These are phyloP conservation scores for Vanrija sp. DNA, from an alignment of 1,284 basidiomycete genomes.

Conservation along the genomic window DNA sequence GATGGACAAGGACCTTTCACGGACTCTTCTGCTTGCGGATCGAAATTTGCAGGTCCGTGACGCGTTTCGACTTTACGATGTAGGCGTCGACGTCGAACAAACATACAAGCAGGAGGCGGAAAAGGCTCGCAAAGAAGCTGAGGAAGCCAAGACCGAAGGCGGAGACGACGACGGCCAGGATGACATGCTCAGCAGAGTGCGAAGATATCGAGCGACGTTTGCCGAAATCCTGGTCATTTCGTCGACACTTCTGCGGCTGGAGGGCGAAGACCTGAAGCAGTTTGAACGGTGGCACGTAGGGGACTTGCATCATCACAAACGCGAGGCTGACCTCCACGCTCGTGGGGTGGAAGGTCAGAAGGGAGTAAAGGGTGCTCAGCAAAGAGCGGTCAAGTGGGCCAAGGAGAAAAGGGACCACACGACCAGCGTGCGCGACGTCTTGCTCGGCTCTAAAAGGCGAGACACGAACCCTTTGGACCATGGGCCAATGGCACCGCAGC, in stretches of 20 bases:
- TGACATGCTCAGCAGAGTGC: slow-evolving; percentile 31
- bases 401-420: no score
- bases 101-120: neutral
- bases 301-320: slow-evolving; percentile 5
- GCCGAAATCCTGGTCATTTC: slow-evolving; percentile 47
- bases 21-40: slow-evolving; percentile 41
- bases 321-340: neutral
- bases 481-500: no score
- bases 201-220: slow-evolving; percentile 44
- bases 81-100: slow-evolving; percentile 1
- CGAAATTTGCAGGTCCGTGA: slow-evolving; percentile 44
- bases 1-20: slow-evolving; percentile 38
- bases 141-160: neutral
- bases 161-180: slow-evolving; percentile 3
- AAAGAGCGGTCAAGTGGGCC: no score
- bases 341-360: neutral
- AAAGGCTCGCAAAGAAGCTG: neutral
- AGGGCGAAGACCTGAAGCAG: slow-evolving; percentile 39
- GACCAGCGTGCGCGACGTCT: no score
- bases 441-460: no score
- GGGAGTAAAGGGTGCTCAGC: no score
- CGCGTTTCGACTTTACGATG: slow-evolving; percentile 19
- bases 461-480: no score
- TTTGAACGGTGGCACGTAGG: slow-evolving; percentile 38
- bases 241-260: slow-evolving; percentile 42